A percentile compares a stretch with the other conserved stretches of the same genome.
Conservation (phyloP, 148 eudicot genomes). For the Rhododendron griersonianum region DNA sequence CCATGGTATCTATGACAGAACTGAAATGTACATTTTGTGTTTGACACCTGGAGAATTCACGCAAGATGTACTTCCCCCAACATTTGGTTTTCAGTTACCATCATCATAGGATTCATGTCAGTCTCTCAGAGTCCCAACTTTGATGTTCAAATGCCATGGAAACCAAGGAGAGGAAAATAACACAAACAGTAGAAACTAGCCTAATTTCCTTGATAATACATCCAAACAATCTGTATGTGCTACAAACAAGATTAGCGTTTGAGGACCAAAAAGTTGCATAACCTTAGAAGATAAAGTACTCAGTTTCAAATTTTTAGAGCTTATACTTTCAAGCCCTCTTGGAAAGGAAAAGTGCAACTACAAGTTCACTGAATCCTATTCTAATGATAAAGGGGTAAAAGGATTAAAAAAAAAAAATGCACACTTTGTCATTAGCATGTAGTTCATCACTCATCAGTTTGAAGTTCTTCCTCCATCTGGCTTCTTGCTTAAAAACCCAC, state of each 20-base stretch:
- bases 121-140: background rate
- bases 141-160: background rate
- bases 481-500: background rate
- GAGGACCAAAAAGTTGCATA: background rate
- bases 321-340: background rate
- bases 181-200: background rate
- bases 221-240: background rate
- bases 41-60: background rate
- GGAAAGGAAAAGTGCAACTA: background rate
- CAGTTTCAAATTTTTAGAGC: background rate
- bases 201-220: background rate
- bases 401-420: background rate
- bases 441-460: too few species aligned
- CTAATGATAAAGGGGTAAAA: background rate
- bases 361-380: background rate
- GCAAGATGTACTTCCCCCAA: background rate
- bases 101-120: background rate
- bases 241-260: background rate
- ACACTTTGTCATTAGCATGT: too few species aligned
- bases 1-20: background rate
- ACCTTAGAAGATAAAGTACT: background rate
- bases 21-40: background rate
- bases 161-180: background rate
- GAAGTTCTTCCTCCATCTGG: background rate
- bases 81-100: background rate